A percentile compares a stretch with the other conserved stretches of the same genome.
These are phyloP conservation scores for Phyllostachys edulis DNA, from an alignment of 176 grass and related monocot genomes.

Conservation along the genomic window DNA sequence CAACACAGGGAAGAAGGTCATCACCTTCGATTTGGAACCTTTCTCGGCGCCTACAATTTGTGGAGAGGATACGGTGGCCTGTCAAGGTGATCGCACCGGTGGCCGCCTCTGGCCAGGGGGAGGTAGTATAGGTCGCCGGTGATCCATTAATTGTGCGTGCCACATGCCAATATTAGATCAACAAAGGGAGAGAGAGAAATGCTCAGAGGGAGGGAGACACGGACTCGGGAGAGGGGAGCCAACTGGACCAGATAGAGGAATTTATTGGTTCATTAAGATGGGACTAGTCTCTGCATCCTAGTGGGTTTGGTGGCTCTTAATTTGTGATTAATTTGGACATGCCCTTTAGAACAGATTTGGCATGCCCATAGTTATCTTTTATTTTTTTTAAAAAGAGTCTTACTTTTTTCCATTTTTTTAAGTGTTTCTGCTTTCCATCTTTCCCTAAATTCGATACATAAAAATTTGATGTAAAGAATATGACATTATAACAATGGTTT, in stretches of 20 bases:
- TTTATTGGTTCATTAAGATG: neutral
- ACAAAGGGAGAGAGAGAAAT: neutral
- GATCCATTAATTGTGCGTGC: neutral
- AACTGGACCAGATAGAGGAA: neutral
- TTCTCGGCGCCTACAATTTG: neutral
- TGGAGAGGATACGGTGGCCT: neutral
- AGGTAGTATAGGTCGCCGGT: neutral
- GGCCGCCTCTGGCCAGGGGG: neutral
- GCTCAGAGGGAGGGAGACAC: no score
- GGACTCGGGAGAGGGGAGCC: neutral
- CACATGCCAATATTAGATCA: neutral
- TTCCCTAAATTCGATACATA: neutral
- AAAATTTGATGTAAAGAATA: neutral
- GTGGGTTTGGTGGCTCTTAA: neutral
- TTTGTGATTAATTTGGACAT: neutral
- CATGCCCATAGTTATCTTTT: neutral
- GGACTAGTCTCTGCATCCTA: neutral
- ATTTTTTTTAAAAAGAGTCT: neutral
- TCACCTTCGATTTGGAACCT: constrained; percentile 15
- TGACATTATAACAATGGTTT: neutral
- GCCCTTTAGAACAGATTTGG: neutral
- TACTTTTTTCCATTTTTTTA: neutral
- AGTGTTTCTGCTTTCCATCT: neutral
- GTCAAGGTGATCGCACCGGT: neutral
- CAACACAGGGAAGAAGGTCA: neutral